A percentile compares a stretch with the other conserved stretches of the same genome.
Conservation (phyloP, 208 protist genomes). For the Wallacemonas rigidus region DNA sequence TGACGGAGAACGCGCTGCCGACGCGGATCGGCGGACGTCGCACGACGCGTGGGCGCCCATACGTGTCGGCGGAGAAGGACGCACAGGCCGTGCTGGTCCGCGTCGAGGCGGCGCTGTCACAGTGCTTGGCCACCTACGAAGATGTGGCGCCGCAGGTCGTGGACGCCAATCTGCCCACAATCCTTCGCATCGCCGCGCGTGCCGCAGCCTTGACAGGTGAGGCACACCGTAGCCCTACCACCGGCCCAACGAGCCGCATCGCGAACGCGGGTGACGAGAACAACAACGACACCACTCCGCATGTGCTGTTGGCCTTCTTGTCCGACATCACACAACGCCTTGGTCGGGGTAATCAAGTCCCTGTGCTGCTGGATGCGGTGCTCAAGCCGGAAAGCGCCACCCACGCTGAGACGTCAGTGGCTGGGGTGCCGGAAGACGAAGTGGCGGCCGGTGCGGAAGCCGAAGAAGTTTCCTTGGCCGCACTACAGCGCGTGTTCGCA, state of each 20-base stretch:
- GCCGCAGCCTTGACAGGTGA: constrained; percentile 18
- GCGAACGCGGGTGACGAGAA: not conserved
- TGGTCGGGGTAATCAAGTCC: constrained; percentile 64
- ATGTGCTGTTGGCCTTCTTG: constrained; percentile 51
- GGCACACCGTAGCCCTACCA: no score
- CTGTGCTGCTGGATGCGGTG: constrained; percentile 63
- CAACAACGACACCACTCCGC: constrained; percentile 3
- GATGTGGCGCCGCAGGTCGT: constrained; percentile 88
- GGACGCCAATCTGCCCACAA: constrained; percentile 72
- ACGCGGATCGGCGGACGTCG: constrained; percentile 6
- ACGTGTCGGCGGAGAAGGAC: constrained; percentile 16
- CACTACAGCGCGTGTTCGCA: constrained; percentile 45
- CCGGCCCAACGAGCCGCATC: no score
- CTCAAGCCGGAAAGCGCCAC: constrained; percentile 8
- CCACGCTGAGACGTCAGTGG: not conserved
- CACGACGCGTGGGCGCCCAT: constrained; percentile 28
- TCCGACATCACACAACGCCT: constrained; percentile 50
- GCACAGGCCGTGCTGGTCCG: constrained; percentile 8
- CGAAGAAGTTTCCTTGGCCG: constrained; percentile 4
- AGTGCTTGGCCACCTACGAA: constrained; percentile 83
- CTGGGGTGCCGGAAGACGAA: no score
- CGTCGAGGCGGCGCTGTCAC: constrained; percentile 52
- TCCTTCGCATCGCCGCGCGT: constrained; percentile 67
- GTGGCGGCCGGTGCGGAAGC: constrained; percentile 22
- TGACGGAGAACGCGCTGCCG: not conserved